These are phyloP conservation scores for Quercus cerris DNA, from an alignment of 306 rosid species.

Conservation along the genomic window DNA sequence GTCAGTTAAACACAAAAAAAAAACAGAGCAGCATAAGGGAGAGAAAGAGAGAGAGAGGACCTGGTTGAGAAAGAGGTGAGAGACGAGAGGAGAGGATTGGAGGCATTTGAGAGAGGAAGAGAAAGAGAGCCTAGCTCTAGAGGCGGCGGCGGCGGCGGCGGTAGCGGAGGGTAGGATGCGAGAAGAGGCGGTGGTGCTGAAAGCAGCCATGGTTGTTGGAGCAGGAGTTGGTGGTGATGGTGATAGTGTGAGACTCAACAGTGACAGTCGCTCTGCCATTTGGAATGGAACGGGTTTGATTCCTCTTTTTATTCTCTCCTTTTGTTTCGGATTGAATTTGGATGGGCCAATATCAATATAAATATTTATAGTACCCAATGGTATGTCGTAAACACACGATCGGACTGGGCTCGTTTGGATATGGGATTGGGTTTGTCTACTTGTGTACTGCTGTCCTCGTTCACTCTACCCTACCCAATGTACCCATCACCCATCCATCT, in stretches of 20 bases:
- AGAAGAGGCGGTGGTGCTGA: constrained; percentile 38
- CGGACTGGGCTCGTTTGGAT: not conserved
- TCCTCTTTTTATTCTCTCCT: constrained; percentile 22
- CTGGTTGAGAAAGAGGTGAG: constrained; percentile 69
- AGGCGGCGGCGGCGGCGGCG: constrained; percentile 39
- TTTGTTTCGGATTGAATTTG: constrained; percentile 28
- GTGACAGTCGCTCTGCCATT: constrained; percentile 50
- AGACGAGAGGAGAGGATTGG: constrained; percentile 61
- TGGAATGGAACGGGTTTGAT: not conserved
- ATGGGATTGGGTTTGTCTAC: not conserved
- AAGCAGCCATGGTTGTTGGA: constrained; percentile 42
- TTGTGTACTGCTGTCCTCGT: not conserved
- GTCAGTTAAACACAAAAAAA: not conserved
- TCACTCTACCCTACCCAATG: no score
- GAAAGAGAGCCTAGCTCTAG: constrained; percentile 13
- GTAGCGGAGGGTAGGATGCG: constrained; percentile 49
- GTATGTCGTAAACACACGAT: not conserved
- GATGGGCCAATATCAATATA: no score
- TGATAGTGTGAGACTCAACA: constrained; percentile 21
- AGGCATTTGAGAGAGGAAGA: constrained; percentile 42
- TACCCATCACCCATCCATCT: no score
- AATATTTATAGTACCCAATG: not conserved
- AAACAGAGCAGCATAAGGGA: not conserved
- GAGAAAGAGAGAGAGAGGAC: constrained; percentile 18
- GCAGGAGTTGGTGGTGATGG: constrained; percentile 24